phyloP scores from a whole-genome alignment of 1,139 yeast genomes.

The Pichia sp. region DNA sequence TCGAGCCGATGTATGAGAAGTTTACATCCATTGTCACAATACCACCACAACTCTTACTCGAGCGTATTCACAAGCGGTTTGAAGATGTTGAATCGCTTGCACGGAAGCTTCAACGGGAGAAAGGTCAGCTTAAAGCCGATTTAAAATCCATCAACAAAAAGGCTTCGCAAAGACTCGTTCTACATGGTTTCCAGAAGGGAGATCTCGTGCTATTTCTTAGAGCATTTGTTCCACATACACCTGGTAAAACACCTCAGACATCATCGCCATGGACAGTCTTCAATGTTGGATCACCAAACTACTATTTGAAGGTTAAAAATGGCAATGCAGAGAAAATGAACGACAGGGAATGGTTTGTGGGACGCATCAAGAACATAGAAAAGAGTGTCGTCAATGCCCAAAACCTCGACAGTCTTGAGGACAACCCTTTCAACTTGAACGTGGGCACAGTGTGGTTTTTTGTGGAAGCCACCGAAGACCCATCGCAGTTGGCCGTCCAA shows the following conservation, averaged over 20 bases:
- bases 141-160: constrained; percentile 32
- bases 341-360: constrained; percentile 67
- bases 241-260: constrained; percentile 31
- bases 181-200: constrained; percentile 56
- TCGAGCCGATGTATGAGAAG: constrained; percentile 14
- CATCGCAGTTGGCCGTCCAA: too few species aligned
- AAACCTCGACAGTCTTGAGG: constrained; percentile 27
- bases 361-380: constrained; percentile 45
- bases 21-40: constrained; percentile 29
- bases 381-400: constrained; percentile 38
- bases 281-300: constrained; percentile 76
- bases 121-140: constrained; percentile 45
- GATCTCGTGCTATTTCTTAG: constrained; percentile 83
- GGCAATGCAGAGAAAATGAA: constrained; percentile 21
- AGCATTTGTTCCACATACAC: constrained; percentile 33
- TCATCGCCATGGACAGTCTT: constrained; percentile 90
- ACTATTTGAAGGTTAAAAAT: constrained; percentile 43
- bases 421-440: constrained; percentile 44
- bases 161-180: constrained; percentile 48
- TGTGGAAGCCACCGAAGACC: constrained; percentile 40
- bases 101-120: constrained; percentile 74
- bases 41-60: constrained; percentile 49
- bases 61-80: constrained; percentile 69
- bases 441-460: constrained; percentile 44
- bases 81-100: constrained; percentile 91